Evolutionary conservation across 768 basidiomycete genomes (phyloP).

Genomic region (Rubroboletus satanas): DNA sequence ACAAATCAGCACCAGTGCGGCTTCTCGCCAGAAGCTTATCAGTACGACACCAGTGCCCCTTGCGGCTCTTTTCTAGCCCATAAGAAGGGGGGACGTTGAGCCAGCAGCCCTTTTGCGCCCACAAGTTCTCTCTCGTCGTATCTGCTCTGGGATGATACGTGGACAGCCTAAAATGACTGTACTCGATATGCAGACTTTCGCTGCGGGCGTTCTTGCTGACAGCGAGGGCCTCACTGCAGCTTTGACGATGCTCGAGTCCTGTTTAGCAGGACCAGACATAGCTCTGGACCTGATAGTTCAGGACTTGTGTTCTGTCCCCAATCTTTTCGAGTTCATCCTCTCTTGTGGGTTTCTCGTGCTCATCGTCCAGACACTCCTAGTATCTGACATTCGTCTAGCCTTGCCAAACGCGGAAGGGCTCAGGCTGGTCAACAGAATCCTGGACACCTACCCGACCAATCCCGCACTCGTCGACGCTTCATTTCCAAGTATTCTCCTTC

Average conservation of each 20-base stretch:
- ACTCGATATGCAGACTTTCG: constrained; percentile 18
- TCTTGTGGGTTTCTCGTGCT: constrained; percentile 21
- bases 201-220: constrained; percentile 15
- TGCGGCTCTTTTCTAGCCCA: neutral
- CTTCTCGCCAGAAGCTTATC: constrained; percentile 7
- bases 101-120: neutral
- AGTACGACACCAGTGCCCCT: neutral
- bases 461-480: constrained; percentile 23
- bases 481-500: constrained; percentile 19
- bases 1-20: neutral
- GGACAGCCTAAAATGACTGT: neutral
- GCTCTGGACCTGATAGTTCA: constrained; percentile 24
- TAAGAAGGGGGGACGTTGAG: neutral
- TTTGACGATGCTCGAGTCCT: constrained; percentile 15
- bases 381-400: constrained; percentile 9
- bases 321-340: constrained; percentile 29
- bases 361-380: neutral
- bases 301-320: constrained; percentile 25
- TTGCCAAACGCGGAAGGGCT: constrained; percentile 1
- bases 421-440: constrained; percentile 26
- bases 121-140: neutral
- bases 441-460: constrained; percentile 32
- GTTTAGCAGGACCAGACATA: constrained; percentile 23
- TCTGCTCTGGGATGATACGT: neutral
- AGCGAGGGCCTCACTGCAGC: constrained; percentile 18